Evolutionary conservation across 2,329 filamentous ascomycete genomes (phyloP), one percentile per base, ranked within the genome.

Genomic region (Alternaria sp.): DNA sequence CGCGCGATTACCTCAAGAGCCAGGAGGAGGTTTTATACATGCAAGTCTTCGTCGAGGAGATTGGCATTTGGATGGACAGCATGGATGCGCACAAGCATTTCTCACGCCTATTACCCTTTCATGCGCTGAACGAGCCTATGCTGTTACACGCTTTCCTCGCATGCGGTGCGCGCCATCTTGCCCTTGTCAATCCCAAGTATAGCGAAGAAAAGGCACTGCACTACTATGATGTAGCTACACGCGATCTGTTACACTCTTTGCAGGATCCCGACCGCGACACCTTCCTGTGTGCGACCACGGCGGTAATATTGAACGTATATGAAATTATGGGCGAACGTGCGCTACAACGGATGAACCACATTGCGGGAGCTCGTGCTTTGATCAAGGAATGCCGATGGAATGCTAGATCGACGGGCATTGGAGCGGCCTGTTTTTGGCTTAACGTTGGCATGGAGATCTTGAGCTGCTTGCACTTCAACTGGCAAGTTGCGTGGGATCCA

Each of bases 351-450:
- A 94, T 95, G 90, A 94, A 92, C 68, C 94, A 97, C 73, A 94
- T 94, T 67, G 90, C 91, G 0, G 93, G 93, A 5, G 92, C 93
- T 10, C 86, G 93, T 54, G 92, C 92, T 2, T 82, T 97, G 51
- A 94, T 97, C 71, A 92, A 93, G 63, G 93, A 97, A 74, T 97
- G 93, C 71, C 88, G 89, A 5, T 97, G 94, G 94, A 90, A 92
- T 70, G 92, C 92, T 0, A 87, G 85, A 63, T 91, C 91, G 36
- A 86, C 85, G 1, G 93, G 94, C 0, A 87, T 97, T 20, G 94
- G 93, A 1, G 87, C 89, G 0, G 93, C 94, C 1, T 97, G 94
- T 77, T 97, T 97, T 80, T 97, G 94, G 94, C 83, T 97, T 38
- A 97, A 96, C 70, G 89, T 97, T 16, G 91, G 90, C 16, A 91